Evolutionary conservation across 352 stramenopile genomes (phyloP), one percentile per base, ranked within the genome.

Genomic region (Phytopythium cucurbitacearum): DNA sequence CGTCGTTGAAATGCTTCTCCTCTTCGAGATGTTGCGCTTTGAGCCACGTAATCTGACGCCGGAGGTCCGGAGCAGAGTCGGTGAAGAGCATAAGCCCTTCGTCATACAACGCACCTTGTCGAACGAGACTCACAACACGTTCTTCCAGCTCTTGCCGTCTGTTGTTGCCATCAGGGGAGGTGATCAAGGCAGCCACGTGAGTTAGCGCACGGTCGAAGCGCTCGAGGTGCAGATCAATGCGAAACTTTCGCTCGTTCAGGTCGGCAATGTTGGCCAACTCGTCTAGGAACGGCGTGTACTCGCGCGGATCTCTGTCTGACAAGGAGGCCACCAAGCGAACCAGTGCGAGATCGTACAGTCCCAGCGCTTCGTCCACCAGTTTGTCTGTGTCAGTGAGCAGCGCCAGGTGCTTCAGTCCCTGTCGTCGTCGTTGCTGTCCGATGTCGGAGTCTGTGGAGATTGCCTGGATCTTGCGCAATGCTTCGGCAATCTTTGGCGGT

Each of bases 381-480:
- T 65, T 57, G 39, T 90, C 73, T n/a, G 85, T 78, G n/a, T 85
- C 57, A 5, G 80, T 76, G 16, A 92, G 64, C 48, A 92, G 69
- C 16, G 86, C 80, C 11, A 92, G 51, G 37, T 92, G 80, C 51
- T 89, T 86, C n/a, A 90, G 48, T 71, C 28, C 73, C 73, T 33
- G 74, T 67, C 51, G 79, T 77, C 48, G 37, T n/a, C 36, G 74
- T 73, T 12, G 61, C 45, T 4, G 52, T 12, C 3, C 57, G 58
- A 6, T 54, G 47, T n/a, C 33, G 9, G 15, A 7, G 2, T 28
- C 36, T 7, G 8, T 38, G 2, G 36, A 7, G 3, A 87, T 46
- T 10, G 50, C 16, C 44, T 82, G 65, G 28, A 87, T 59, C 39
- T 69, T 69, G 7, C 37, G 38, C 7, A 89, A 57, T 10, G 76